A percentile compares a stretch with the other conserved stretches of the same genome.
Evolutionary conservation across 768 basidiomycete genomes (phyloP).

Genomic region (Calocybe gangraenosa): DNA sequence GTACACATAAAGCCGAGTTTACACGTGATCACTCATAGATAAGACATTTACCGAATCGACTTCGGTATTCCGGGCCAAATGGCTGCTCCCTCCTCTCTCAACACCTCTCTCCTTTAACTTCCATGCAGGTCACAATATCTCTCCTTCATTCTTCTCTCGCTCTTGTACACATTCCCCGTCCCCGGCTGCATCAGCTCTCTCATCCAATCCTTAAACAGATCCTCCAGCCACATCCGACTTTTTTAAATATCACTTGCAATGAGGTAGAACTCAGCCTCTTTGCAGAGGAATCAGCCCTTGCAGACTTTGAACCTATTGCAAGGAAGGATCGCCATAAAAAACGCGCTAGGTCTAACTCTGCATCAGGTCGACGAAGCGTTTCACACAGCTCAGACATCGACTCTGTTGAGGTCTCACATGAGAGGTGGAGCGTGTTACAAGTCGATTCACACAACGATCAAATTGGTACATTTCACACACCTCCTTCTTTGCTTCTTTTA

Average conservation of each 20-base stretch:
- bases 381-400: constrained; percentile 30
- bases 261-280: constrained; percentile 76
- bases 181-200: constrained; percentile 54
- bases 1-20: too few relatives aligned
- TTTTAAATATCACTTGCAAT: constrained; percentile 76
- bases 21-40: too few relatives aligned
- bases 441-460: constrained; percentile 76
- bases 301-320: constrained; percentile 60
- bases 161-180: constrained; percentile 71
- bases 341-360: constrained; percentile 37
- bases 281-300: constrained; percentile 52
- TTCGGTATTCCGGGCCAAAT: neutral
- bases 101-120: too few relatives aligned
- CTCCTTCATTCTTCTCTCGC: constrained; percentile 69
- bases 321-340: constrained; percentile 48
- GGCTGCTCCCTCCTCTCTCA: neutral
- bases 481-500: constrained; percentile 8
- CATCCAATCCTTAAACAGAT: constrained; percentile 66
- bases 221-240: constrained; percentile 59
- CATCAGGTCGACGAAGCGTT: constrained; percentile 19
- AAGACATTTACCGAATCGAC: too few relatives aligned
- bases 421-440: constrained; percentile 76
- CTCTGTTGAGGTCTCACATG: constrained; percentile 65
- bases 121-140: constrained; percentile 56
- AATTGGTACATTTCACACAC: constrained; percentile 41